Base-by-base conservation (phyloP, 2,329 filamentous ascomycete genomes). In the Epichloe brachyelytri region DNA sequence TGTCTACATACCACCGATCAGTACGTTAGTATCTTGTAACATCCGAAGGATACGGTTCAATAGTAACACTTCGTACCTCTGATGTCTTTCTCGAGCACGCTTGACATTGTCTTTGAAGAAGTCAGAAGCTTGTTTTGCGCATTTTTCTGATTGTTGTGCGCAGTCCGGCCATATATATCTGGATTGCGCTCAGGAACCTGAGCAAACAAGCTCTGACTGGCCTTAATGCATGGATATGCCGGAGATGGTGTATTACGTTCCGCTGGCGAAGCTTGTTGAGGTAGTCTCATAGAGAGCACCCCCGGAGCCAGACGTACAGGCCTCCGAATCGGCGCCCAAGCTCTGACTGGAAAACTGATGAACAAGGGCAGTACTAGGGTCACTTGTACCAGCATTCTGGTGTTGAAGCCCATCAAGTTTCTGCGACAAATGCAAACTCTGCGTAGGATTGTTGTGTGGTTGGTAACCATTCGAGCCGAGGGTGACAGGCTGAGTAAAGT, bases 41-140 rank as follows among this genome's bases (percentile, higher is more conserved):
- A 26, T 26, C 22, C 6, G 7, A 7, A 26, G 22, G 22, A 26
- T 26, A 7, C 2, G 22, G 5, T 26, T 26, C 6, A 30, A 19
- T 41, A 30, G 19, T 43, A 36, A 40, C 17, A 26, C 6, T 26
- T 7, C 6, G 22, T 7, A 26, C 22, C 90, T 85, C 68, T 94
- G 83, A 67, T 98, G 97, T 53, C 93, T 83, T 71, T 97, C 93
- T 59, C 91, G 81, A 48, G 93, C 93, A 60, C 93, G 82, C 75
- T 95, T 91, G 51, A 98, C 94, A 66, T 91, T 97, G 70, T 98
- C 91, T 70, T 95, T 94, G 80, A 97, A 98, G 74, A 97, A 97
- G 60, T 93, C 89, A 51, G 85, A 81, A 39, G 94, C 86, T 63
- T 83, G 65, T 62, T 82, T 78, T 12, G 78, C 78, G 65, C 81